Base-by-base conservation (phyloP, 2,329 filamentous ascomycete species). In the Fulvia fulva region DNA sequence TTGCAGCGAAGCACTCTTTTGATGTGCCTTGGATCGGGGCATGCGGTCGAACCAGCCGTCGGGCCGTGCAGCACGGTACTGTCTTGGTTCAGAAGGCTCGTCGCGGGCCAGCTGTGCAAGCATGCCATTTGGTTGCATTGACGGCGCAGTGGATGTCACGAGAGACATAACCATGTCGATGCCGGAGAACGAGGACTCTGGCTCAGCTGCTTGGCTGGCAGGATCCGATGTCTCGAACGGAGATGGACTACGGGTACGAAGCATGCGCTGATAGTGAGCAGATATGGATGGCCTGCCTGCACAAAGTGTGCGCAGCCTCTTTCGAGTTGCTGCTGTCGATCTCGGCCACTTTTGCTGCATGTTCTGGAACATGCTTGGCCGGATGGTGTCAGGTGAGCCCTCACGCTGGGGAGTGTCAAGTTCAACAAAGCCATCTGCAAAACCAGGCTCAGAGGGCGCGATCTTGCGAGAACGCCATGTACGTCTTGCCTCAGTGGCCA, bases 201-300 rank as follows among this genome's bases (percentile, higher is more conserved):
- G 63, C 54, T 62, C 70, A 68, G 73, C 34, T 69, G 62, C 51
- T 11, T 63, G 59, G 3, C 57, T 57, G 12, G 74, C 68, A 8
- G 73, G 63, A 56, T 70, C 71, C 12, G 71, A 70, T 28, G 77
- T 73, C 45, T 70, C 71, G 65, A 83, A 78, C 2, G 84, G 84
- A 23, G 84, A 86, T 11, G 85, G 84, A 55, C 81, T 87, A 53
- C 83, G 78, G 37, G 79, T 81, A 61, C 81, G 78, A 61, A 87
- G 75, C 65, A 87, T 76, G 59, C 85, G 80, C 68, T 86, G 83
- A 68, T 87, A 87, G 66, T 87, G 83, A 21, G 84, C 83, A 34
- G 83, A 81, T 51, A 87, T 80, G 6, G 79, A 82, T 57, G 85
- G 83, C 67, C 85, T 84, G 62, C 80, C 77, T 69, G 82, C 84